Base-by-base conservation (phyloP, 768 basidiomycete genomes). In the Clathrus columnatus region DNA sequence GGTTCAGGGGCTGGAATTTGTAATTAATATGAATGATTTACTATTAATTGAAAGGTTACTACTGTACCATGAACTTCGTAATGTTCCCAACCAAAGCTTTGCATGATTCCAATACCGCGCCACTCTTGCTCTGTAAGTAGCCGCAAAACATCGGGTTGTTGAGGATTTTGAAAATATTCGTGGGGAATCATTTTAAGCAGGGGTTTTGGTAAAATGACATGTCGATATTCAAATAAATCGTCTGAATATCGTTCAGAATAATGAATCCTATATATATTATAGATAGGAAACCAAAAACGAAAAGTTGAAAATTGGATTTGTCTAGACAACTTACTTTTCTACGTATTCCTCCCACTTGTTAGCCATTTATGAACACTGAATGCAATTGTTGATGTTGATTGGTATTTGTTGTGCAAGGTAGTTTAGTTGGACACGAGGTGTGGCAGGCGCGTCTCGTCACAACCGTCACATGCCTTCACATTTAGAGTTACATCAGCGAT, bases 1-100 rank as follows among this genome's bases (percentile, higher is more conserved):
- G 92, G 91, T 68, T 91, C 91, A 7, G 92, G 92, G 42, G 88
- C 91, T 92, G 43, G 18, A 54, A 44, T 23, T 51, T 32, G 49
- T 43, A 48, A 51, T 27, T 29, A 8, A 47, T 29, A 56, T 45
- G 24, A 50, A 26, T 54, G 54, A 56, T 48, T 16, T 10, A 51
- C 23, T 32, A 46, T 18, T 26, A 23, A 16, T 23, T 47, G 50
- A 49, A 14, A 44, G 17, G 16, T 20, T 49, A 48, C n/a, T 32
- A 20, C 60, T 77, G 60, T 60, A 86, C 92, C 89, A 64, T 97
- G 94, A n/a, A 94, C 89, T 74, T 94, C 93, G 64, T 94, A 97
- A 63, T 96, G 93, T 65, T 91, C 88, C 93, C 94, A 98, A 3
- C 94, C 94, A 21, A 95, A 74, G 69, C 90, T 93, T 71, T 99